phyloP scores from a whole-genome alignment of 2,329 filamentous ascomycete species.

The Colletotrichum sp. region DNA sequence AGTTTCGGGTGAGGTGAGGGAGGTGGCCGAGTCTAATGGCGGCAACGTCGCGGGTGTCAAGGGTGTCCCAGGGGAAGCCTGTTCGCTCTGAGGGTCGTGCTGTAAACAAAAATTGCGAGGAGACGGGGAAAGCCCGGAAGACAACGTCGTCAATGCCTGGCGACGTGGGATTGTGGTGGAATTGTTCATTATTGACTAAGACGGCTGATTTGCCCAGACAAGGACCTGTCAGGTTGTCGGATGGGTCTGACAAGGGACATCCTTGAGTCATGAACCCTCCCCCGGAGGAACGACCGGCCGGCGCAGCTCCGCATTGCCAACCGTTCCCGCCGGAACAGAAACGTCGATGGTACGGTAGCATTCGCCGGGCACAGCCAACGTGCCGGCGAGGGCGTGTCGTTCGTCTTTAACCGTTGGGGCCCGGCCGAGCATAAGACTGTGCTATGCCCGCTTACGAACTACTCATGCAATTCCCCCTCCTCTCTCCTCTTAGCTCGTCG shows the following conservation, averaged over 20 bases:
- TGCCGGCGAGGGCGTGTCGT: not conserved
- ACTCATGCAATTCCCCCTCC: not conserved
- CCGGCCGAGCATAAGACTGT: not conserved
- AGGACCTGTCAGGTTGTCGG: not conserved
- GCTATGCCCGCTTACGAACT: not conserved
- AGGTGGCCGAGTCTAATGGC: not conserved
- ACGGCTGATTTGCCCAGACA: slow-evolving; percentile 1
- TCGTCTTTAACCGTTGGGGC: not conserved
- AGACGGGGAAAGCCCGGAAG: not conserved
- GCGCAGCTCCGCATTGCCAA: not conserved
- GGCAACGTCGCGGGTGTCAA: not conserved
- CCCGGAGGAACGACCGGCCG: not conserved
- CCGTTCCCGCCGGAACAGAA: not conserved
- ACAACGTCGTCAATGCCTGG: not conserved
- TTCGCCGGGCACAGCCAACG: not conserved
- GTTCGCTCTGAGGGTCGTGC: not conserved
- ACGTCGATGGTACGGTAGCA: slow-evolving; percentile 6
- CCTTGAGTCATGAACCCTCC: slow-evolving; percentile 9
- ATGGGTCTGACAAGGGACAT: not conserved
- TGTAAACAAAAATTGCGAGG: not conserved
- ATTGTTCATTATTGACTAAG: not conserved
- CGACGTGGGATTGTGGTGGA: not conserved
- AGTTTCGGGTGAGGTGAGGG: not conserved
- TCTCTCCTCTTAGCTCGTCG: not conserved
- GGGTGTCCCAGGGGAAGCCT: not conserved